Evolutionary conservation across 108 stramenopile genomes (phyloP), one percentile per base, ranked within the genome.

Genomic region (Stephanodiscus triporus): DNA sequence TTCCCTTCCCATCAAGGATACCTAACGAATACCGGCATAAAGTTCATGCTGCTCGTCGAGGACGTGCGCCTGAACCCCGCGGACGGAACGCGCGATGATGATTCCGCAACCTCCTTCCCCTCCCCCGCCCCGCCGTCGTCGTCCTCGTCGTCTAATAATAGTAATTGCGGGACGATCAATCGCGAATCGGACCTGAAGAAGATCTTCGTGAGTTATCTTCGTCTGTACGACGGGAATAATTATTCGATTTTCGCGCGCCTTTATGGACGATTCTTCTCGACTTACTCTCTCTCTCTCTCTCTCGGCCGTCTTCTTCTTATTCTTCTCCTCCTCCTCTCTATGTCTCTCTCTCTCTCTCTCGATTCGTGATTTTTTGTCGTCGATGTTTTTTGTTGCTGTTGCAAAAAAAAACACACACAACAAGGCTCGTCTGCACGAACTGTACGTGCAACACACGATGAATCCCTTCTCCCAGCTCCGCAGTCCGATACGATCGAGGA

Each of bases 21-120:
- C 47, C 66, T 68, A 4, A 78, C 77, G 19, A 82, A 82, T 54
- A 82, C 76, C 17, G 81, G 81, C n/a, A 74, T 82, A 61, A 82
- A 82, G 37, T 78, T 82, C 55, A 70, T 81, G 70, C 23, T 72
- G 11, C 48, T 73, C 1, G 48, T 81, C n/a, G 76, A 81, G 68
- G 61, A 65, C 66, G 37, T 73, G 24, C 38, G 63, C 14, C 13
- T 68, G 45, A 68, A 67, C 55, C 66, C 66, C 43, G 78, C 54
- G 73, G 78, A 34, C 50, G n/a, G n/a, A n/a, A n/a, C n/a, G n/a
- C n/a, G n/a, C n/a, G n/a, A n/a, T n/a, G n/a, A n/a, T n/a, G n/a
- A n/a, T n/a, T n/a, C n/a, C n/a, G n/a, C n/a, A n/a, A n/a, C n/a
- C n/a, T 29, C 11, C 8, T 26, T 9, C 27, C n/a, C 26, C 24